Percentiles rank a stretch among this genome's conserved stretches.
phyloP scores from a whole-genome alignment of 106 monocot genomes.

The Dendrobium nobile region DNA sequence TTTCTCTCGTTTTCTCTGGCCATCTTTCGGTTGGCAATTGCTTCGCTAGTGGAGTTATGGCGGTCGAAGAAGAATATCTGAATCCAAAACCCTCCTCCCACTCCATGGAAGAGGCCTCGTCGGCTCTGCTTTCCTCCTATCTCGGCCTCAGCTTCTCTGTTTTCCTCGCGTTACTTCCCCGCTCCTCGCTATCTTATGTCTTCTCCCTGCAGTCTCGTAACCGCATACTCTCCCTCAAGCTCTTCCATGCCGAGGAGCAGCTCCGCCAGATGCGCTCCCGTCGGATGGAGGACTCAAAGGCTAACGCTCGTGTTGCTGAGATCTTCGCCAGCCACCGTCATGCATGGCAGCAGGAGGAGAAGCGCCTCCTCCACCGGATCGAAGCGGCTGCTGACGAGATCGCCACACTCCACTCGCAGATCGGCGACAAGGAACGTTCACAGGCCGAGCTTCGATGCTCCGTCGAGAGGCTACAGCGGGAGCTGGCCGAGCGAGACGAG shows the following conservation, averaged over 20 bases:
- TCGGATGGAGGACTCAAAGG: conserved; percentile 71
- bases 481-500: conserved; percentile 54
- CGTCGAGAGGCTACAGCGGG: conserved; percentile 39
- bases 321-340: conserved; percentile 86
- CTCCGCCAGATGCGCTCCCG: conserved; percentile 53
- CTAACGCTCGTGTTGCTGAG: conserved; percentile 91
- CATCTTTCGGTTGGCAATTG: background rate
- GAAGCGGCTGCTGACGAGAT: conserved; percentile 26
- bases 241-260: conserved; percentile 78
- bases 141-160: conserved; percentile 65
- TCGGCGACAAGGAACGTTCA: conserved; percentile 26
- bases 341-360: conserved; percentile 70
- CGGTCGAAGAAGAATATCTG: background rate
- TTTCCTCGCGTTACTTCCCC: conserved; percentile 57
- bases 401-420: conserved; percentile 18
- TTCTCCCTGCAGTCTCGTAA: conserved; percentile 61
- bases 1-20: background rate
- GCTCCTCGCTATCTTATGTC: conserved; percentile 25
- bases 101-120: background rate
- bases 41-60: background rate
- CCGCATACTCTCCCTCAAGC: conserved; percentile 60
- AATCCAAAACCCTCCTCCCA: background rate
- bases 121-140: conserved; percentile 34
- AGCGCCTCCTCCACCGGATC: conserved; percentile 36
- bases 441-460: conserved; percentile 23